Conservation (phyloP, 306 rosid species). For the Glycine soja region DNA sequence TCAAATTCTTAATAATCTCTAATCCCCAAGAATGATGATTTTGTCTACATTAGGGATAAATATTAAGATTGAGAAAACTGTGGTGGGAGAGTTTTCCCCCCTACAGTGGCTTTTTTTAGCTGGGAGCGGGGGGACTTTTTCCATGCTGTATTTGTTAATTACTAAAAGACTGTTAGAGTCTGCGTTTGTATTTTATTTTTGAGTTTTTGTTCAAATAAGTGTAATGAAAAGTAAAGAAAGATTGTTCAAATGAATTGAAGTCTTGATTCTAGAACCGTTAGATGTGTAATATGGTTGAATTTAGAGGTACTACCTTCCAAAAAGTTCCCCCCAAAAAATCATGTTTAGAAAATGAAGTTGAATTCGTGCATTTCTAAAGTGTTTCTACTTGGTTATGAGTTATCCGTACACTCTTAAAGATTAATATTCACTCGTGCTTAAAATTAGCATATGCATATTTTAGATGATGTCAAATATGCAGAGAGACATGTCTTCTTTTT, state of each 20-base stretch:
- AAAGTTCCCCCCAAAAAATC: not conserved
- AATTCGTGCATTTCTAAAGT: not conserved
- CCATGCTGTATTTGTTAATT: conserved; percentile 1
- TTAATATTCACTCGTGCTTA: not conserved
- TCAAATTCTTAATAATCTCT: not conserved
- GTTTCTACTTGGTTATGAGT: conserved; percentile 23
- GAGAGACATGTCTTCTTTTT: not conserved
- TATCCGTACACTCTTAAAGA: conserved; percentile 8
- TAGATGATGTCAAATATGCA: conserved; percentile 31
- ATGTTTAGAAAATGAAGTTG: conserved; percentile 13
- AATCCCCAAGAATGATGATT: not conserved
- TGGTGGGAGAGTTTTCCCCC: not conserved
- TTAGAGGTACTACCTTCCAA: not conserved
- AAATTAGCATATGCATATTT: not conserved
- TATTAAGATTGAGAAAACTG: not conserved
- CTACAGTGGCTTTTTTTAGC: not conserved
- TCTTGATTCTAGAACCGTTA: conserved; percentile 3
- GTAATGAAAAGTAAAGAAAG: not conserved
- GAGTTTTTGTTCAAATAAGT: not conserved
- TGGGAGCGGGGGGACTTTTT: not conserved
- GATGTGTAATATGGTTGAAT: not conserved
- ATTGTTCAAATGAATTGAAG: not conserved
- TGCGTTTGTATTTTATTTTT: not conserved
- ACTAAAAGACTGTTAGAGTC: not conserved
- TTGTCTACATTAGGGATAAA: not conserved